Evolutionary conservation across 2,329 filamentous ascomycete species (phyloP).

Genomic region (Fusarium coffeatum): DNA sequence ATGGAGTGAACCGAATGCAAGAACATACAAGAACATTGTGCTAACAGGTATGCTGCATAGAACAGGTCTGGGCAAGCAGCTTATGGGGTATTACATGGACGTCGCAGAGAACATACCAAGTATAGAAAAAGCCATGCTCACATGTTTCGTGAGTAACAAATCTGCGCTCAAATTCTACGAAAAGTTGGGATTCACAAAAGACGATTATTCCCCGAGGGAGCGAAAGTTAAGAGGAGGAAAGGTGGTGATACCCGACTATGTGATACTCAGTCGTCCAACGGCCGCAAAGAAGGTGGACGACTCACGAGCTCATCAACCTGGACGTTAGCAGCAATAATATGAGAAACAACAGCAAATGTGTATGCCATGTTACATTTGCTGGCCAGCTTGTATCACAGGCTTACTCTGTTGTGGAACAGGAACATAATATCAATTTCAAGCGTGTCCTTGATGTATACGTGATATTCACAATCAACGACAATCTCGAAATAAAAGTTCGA

Average conservation of each 20-base stretch:
- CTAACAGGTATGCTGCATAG: slow-evolving; percentile 50
- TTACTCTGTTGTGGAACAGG: neutral
- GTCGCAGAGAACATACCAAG: slow-evolving; percentile 65
- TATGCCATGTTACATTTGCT: neutral
- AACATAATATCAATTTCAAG: neutral
- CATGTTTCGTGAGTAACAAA: slow-evolving; percentile 73
- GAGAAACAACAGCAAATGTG: neutral
- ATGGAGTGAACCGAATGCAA: neutral
- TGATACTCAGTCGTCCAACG: slow-evolving; percentile 67
- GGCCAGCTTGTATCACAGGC: neutral
- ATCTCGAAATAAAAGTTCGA: neutral
- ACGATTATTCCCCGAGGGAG: slow-evolving; percentile 66
- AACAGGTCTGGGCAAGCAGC: slow-evolving; percentile 69
- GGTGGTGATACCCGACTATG: slow-evolving; percentile 66
- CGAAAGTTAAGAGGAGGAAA: slow-evolving; percentile 66
- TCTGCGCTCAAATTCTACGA: slow-evolving; percentile 70
- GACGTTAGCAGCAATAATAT: neutral
- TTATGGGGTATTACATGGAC: slow-evolving; percentile 68
- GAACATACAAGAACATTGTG: slow-evolving; percentile 14
- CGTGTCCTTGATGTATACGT: neutral
- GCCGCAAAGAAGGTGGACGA: slow-evolving; percentile 17
- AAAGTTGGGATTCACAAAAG: slow-evolving; percentile 66
- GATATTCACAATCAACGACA: neutral
- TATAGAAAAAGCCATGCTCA: slow-evolving; percentile 77
- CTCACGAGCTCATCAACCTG: slow-evolving; percentile 26